These are phyloP conservation scores for Chamaecyparis obtusa DNA, from an alignment of 75 land plant genomes.

Conservation along the genomic window DNA sequence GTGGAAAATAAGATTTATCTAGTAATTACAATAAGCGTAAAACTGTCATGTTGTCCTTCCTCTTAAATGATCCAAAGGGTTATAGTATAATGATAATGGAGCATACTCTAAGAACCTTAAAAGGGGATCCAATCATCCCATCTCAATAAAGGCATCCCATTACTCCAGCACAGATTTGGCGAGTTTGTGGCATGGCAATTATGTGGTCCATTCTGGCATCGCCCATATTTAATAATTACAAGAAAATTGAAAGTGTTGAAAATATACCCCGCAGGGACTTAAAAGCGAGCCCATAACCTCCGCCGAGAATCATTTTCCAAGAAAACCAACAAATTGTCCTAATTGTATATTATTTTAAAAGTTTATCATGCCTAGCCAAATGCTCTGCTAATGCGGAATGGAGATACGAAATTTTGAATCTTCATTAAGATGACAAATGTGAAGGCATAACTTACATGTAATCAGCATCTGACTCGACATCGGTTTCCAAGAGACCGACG, in stretches of 20 bases:
- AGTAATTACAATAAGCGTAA: neutral
- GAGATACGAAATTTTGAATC: neutral
- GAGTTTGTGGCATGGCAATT: neutral
- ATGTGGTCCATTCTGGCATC: no score
- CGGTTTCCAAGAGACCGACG: slow-evolving; percentile 77
- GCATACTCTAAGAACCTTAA: neutral
- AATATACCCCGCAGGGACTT: no score
- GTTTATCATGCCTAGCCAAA: neutral
- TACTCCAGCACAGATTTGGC: neutral
- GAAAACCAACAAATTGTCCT: neutral
- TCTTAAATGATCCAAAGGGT: neutral
- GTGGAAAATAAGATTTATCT: neutral
- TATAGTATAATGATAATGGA: neutral
- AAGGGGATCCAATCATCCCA: neutral
- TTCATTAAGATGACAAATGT: neutral
- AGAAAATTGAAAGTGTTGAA: no score
- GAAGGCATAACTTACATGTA: slow-evolving; percentile 35
- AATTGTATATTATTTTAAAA: neutral
- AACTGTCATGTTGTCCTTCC: neutral
- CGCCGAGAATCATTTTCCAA: neutral
- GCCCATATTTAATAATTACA: no score
- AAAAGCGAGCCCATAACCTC: neutral
- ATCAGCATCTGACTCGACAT: slow-evolving; percentile 67
- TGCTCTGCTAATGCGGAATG: neutral
- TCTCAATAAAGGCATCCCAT: neutral